Evolutionary conservation across 1,284 basidiomycete genomes (phyloP).

Genomic region (Mycosarcoma mackinlayi): DNA sequence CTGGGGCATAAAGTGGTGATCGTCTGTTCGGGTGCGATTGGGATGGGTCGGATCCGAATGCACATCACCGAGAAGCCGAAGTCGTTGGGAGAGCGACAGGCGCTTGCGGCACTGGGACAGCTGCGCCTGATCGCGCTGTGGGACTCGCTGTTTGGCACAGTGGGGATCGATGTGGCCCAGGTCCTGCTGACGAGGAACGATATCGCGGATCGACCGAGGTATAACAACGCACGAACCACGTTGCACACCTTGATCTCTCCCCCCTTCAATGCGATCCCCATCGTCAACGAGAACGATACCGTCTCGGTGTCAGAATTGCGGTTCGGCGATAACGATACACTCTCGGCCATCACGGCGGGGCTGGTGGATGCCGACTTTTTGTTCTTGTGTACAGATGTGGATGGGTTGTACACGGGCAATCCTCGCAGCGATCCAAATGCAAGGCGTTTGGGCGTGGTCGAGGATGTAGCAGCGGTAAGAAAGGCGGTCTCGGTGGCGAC

Average conservation of each 20-base stretch:
- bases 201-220: conserved; percentile 79
- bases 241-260: conserved; percentile 59
- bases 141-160: conserved; percentile 93
- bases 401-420: conserved; percentile 94
- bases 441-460: conserved; percentile 81
- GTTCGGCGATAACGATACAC: conserved; percentile 98
- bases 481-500: conserved; percentile 88
- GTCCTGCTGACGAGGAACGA: conserved; percentile 92
- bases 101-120: conserved; percentile 95
- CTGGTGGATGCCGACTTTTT: conserved; percentile 98
- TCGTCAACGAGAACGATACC: conserved; percentile 68
- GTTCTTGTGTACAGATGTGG: conserved; percentile 95
- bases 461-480: conserved; percentile 83
- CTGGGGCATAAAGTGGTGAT: conserved; percentile 93
- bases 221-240: conserved; percentile 63
- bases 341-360: conserved; percentile 94
- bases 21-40: conserved; percentile 95
- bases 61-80: conserved; percentile 82
- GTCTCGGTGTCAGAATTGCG: conserved; percentile 80
- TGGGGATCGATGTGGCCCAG: conserved; percentile 95
- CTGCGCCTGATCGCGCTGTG: conserved; percentile 93
- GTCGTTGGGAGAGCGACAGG: conserved; percentile 89
- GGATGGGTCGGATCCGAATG: conserved; percentile 93
- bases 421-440: conserved; percentile 88
- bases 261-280: conserved; percentile 62